Base-by-base conservation (phyloP, 2,329 filamentous ascomycete species). In the Cercospora canescens region DNA sequence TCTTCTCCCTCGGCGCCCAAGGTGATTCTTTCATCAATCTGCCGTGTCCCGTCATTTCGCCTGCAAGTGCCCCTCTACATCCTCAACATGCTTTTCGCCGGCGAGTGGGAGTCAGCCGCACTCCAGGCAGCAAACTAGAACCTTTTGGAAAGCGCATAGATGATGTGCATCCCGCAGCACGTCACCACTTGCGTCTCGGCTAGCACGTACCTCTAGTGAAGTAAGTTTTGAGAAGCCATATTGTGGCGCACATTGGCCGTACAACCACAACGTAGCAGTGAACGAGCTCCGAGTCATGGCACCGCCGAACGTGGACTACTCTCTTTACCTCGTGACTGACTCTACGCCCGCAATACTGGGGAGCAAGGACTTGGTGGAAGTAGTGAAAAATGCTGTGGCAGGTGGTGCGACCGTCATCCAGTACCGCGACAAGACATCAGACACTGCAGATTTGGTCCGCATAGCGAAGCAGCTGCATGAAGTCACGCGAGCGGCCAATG, bases 301-400 rank as follows among this genome's bases (percentile, higher is more conserved):
- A 11, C 68, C 67, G 11, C 66, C 67, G 48, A 54, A 73, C 21
- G 83, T 90, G 55, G 88, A 96, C 79, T 94, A 96, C 78, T 89
- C 90, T 57, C 83, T 97, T 41, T 97, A 97, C 77, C 85, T 97
- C 65, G 94, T 97, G 72, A 97, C 94, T 5, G 94, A 97, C 84
- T 95, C 93, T 59, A 96, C 93, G n/a, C 86, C 90, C 14, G 88
- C 88, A 35, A 93, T 97, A 71, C 88, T 97, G 50, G 91, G 91
- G 62, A 81, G 85, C 69, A 86, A 86, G 72, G 85, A 93, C 76
- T 84, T 97, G 39, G 86, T 87, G 66, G 73, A 86, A 9, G 89
- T 97, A 1, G 93, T 97, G 62, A 88, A 90, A 74, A 85, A 87
- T 54, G 91, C 93, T 21, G 79, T 96, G 59, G 82, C 86, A 76